These are phyloP conservation scores for Plasmopara viticola DNA, from an alignment of 352 stramenopile genomes.

Conservation along the genomic window DNA sequence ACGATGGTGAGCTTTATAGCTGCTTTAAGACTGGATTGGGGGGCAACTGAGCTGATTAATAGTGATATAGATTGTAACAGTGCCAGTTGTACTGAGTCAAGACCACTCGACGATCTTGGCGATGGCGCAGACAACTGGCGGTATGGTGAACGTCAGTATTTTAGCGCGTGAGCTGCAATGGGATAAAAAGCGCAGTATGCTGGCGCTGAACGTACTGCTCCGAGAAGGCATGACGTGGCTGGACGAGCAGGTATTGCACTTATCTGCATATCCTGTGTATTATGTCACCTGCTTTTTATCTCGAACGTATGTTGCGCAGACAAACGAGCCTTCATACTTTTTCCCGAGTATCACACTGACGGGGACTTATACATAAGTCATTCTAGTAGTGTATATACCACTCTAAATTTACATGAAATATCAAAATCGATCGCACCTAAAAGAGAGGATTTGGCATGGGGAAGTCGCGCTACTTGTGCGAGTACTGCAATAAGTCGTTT, in stretches of 20 bases:
- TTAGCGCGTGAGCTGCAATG: slow-evolving; percentile 80
- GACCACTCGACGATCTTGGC: slow-evolving; percentile 93
- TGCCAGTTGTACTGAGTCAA: slow-evolving; percentile 92
- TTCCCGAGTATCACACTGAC: slow-evolving; percentile 84
- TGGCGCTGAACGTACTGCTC: slow-evolving; percentile 89
- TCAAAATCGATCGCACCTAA: slow-evolving; percentile 31
- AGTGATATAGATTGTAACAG: slow-evolving; percentile 82
- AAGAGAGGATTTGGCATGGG: slow-evolving; percentile 26
- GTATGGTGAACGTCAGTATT: slow-evolving; percentile 85
- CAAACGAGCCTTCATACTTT: slow-evolving; percentile 72
- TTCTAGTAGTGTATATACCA: not conserved
- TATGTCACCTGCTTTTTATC: slow-evolving; percentile 1
- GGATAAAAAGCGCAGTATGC: slow-evolving; percentile 88
- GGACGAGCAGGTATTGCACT: slow-evolving; percentile 80
- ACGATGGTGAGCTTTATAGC: slow-evolving; percentile 65
- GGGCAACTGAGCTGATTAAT: not conserved
- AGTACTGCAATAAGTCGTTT: slow-evolving; percentile 80
- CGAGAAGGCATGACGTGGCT: slow-evolving; percentile 96
- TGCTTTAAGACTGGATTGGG: not conserved
- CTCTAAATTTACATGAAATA: too few species aligned
- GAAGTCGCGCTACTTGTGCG: slow-evolving; percentile 51
- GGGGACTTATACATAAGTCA: slow-evolving; percentile 51
- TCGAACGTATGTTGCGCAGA: slow-evolving; percentile 10
- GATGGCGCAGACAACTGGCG: slow-evolving; percentile 80
- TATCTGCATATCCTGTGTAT: not conserved